Percentiles rank a stretch among this genome's conserved stretches.
These are phyloP conservation scores for Spinacia oleracea DNA, from an alignment of 179 eudicot genomes.

Conservation along the genomic window DNA sequence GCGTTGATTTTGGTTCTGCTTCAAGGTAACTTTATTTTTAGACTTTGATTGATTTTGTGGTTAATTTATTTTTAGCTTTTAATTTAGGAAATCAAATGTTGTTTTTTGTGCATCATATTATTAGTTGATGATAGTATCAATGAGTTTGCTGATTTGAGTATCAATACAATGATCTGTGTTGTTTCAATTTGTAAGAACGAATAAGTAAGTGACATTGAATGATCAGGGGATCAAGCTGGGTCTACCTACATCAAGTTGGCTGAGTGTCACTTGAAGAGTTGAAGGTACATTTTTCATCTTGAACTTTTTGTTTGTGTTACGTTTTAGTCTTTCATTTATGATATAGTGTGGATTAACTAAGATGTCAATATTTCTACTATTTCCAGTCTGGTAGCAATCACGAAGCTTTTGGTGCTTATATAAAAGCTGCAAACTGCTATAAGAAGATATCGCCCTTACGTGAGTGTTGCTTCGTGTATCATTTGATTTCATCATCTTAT, in stretches of 20 bases:
- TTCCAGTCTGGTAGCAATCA: conserved; percentile 41
- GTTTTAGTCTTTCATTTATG: background rate
- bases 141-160: too few relatives aligned
- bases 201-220: conserved; percentile 19
- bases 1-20: too few relatives aligned
- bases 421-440: conserved; percentile 46
- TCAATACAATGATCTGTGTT: too few relatives aligned
- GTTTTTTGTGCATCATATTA: too few relatives aligned
- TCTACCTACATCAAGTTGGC: conserved; percentile 35
- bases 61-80: too few relatives aligned
- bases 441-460: conserved; percentile 44
- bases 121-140: too few relatives aligned
- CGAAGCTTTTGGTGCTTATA: conserved; percentile 46
- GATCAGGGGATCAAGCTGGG: conserved; percentile 49
- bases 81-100: too few relatives aligned
- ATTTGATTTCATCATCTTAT: too few relatives aligned
- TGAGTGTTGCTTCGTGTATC: conserved; percentile 19
- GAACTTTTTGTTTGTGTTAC: background rate
- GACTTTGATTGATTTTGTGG: too few relatives aligned
- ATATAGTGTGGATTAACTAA: background rate
- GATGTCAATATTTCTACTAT: background rate
- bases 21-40: too few relatives aligned
- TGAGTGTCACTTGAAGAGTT: conserved; percentile 36
- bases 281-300: conserved; percentile 15
- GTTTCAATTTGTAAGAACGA: too few relatives aligned